Percentiles rank a stretch among this genome's conserved stretches.
Conservation (phyloP, 805 yeast genomes). For the Zygosaccharomyces pseudorouxii region DNA sequence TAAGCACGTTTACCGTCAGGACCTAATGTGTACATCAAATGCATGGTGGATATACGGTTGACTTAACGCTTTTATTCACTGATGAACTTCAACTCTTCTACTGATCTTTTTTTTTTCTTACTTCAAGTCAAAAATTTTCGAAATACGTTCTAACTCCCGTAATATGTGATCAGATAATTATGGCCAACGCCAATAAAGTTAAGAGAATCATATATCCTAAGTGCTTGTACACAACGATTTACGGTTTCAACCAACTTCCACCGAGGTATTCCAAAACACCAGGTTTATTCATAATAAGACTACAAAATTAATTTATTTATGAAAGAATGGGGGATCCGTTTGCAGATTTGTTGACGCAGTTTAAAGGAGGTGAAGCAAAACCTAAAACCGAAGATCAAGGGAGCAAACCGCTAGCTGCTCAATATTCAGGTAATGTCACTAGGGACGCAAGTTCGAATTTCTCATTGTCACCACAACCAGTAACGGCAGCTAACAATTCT, state of each 20-base stretch:
- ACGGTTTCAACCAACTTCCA: no score
- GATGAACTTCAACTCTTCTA: not conserved
- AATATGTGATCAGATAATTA: not conserved
- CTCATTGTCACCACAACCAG: not conserved
- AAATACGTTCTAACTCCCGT: not conserved
- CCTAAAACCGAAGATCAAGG: not conserved
- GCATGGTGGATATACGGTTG: slow-evolving; percentile 54
- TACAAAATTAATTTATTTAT: not conserved
- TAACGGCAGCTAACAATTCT: not conserved
- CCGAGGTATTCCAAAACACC: no score
- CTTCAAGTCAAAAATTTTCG: not conserved
- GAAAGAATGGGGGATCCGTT: slow-evolving; percentile 35
- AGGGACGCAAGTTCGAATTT: not conserved
- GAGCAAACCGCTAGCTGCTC: not conserved
- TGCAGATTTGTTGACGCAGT: slow-evolving; percentile 40
- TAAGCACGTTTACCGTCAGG: slow-evolving; percentile 93
- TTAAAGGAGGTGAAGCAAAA: slow-evolving; percentile 17
- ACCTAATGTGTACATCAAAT: slow-evolving; percentile 96
- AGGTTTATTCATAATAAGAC: not conserved
- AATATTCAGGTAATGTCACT: not conserved
- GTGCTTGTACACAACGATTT: no score
- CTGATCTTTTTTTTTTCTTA: not conserved
- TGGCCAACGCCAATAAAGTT: not conserved
- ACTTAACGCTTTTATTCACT: not conserved
- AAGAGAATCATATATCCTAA: no score